A percentile compares a stretch with the other conserved stretches of the same genome.
These are phyloP conservation scores for Rhodotorula taiwanensis DNA, from an alignment of 768 basidiomycete species.

Conservation along the genomic window DNA sequence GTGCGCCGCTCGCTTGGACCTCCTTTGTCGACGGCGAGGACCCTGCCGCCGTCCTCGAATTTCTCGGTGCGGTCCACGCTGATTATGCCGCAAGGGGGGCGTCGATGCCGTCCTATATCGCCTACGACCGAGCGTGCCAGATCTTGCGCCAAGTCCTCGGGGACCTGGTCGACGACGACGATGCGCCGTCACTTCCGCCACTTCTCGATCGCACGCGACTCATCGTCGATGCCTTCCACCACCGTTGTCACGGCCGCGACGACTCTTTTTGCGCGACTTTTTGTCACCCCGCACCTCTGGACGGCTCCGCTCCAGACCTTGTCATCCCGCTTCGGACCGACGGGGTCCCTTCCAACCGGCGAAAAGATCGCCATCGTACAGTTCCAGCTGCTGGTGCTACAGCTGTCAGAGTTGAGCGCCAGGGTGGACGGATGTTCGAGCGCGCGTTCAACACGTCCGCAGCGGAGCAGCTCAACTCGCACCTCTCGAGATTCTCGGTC, in stretches of 20 bases:
- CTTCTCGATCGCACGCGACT: slow-evolving; percentile 7
- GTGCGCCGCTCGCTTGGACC: slow-evolving; percentile 14
- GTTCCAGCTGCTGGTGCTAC: too few species aligned
- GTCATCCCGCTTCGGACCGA: slow-evolving; percentile 18
- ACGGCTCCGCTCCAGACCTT: slow-evolving; percentile 15
- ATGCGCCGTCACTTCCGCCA: too few species aligned
- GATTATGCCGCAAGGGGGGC: neutral
- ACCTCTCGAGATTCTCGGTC: slow-evolving; percentile 7
- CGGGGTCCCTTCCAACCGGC: too few species aligned
- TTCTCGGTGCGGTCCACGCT: slow-evolving; percentile 7
- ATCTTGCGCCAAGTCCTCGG: slow-evolving; percentile 13
- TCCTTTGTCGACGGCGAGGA: slow-evolving; percentile 6
- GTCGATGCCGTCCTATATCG: slow-evolving; percentile 25
- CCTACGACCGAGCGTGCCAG: slow-evolving; percentile 32
- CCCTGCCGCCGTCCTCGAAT: neutral
- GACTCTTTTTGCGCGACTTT: slow-evolving; percentile 19
- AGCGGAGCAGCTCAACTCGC: slow-evolving; percentile 32
- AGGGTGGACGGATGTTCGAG: slow-evolving; percentile 1
- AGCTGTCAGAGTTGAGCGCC: too few species aligned
- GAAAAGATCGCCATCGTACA: too few species aligned
- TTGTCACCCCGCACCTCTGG: slow-evolving; percentile 26
- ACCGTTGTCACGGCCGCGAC: neutral
- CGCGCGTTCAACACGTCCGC: slow-evolving; percentile 30
- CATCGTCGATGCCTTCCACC: slow-evolving; percentile 27
- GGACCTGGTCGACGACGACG: too few species aligned